phyloP scores from a whole-genome alignment of 176 grass and related monocot species.

The Tillandsia leiboldiana region DNA sequence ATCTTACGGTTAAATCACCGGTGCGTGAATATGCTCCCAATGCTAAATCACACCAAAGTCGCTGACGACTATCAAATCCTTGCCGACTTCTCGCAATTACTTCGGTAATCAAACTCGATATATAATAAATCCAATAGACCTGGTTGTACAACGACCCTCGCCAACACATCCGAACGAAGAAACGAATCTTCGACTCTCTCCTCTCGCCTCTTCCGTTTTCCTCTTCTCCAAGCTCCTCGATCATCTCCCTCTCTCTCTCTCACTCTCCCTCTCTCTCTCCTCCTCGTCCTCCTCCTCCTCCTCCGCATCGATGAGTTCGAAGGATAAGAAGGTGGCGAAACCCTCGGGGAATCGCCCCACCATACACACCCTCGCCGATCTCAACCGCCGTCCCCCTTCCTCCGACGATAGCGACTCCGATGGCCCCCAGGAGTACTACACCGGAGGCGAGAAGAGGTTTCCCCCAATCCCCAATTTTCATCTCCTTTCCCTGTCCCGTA shows the following conservation, averaged over 20 bases:
- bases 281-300: background rate
- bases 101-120: too few relatives aligned
- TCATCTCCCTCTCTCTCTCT: background rate
- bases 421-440: constrained; percentile 93
- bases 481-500: background rate
- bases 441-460: constrained; percentile 92
- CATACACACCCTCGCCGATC: constrained; percentile 85
- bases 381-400: constrained; percentile 42
- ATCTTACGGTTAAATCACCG: background rate
- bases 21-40: too few relatives aligned
- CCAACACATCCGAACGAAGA: too few relatives aligned
- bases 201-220: too few relatives aligned
- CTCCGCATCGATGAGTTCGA: background rate
- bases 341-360: constrained; percentile 22
- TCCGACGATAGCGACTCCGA: constrained; percentile 55
- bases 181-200: too few relatives aligned
- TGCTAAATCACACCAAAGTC: too few relatives aligned
- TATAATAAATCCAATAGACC: too few relatives aligned
- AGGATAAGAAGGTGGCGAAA: background rate
- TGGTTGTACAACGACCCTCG: too few relatives aligned
- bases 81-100: too few relatives aligned
- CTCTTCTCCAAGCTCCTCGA: too few relatives aligned
- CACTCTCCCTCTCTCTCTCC: background rate
- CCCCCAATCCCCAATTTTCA: too few relatives aligned
- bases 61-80: too few relatives aligned